These are phyloP conservation scores for Acarospora socialis DNA, from an alignment of 2,329 filamentous ascomycete species.

Conservation along the genomic window DNA sequence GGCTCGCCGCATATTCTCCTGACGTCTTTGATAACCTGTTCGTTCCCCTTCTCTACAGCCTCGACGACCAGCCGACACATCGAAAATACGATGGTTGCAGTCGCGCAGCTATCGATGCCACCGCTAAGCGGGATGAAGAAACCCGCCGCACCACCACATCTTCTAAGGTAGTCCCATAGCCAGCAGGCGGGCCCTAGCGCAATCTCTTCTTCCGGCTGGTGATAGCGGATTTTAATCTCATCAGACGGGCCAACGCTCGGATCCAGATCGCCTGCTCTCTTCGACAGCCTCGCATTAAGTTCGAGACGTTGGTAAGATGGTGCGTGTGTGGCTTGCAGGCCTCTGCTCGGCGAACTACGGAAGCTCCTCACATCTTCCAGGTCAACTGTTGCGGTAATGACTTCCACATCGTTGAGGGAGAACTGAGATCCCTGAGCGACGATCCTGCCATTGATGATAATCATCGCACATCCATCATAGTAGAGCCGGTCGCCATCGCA, in stretches of 20 bases:
- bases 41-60: conserved; percentile 36
- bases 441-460: conserved; percentile 47
- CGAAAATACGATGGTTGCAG: conserved; percentile 31
- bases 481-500: conserved; percentile 48
- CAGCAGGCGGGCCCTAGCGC: conserved; percentile 50
- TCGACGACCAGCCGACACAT: conserved; percentile 45
- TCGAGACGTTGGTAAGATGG: conserved; percentile 34
- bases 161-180: conserved; percentile 49
- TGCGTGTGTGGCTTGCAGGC: conserved; percentile 41
- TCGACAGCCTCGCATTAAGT: conserved; percentile 31
- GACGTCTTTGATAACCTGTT: conserved; percentile 41
- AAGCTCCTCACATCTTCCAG: conserved; percentile 56
- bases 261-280: conserved; percentile 29
- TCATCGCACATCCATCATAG: conserved; percentile 50
- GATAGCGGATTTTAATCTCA: conserved; percentile 36
- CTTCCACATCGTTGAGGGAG: conserved; percentile 49
- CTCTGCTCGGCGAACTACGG: conserved; percentile 41
- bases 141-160: conserved; percentile 23
- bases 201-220: conserved; percentile 53
- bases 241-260: conserved; percentile 31
- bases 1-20: conserved; percentile 37
- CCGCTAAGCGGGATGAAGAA: conserved; percentile 41
- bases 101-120: conserved; percentile 47
- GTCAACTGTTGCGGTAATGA: conserved; percentile 51
- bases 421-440: conserved; percentile 55